Conservation (phyloP, 2,329 filamentous ascomycete genomes). For the Waltergamsia citrina region DNA sequence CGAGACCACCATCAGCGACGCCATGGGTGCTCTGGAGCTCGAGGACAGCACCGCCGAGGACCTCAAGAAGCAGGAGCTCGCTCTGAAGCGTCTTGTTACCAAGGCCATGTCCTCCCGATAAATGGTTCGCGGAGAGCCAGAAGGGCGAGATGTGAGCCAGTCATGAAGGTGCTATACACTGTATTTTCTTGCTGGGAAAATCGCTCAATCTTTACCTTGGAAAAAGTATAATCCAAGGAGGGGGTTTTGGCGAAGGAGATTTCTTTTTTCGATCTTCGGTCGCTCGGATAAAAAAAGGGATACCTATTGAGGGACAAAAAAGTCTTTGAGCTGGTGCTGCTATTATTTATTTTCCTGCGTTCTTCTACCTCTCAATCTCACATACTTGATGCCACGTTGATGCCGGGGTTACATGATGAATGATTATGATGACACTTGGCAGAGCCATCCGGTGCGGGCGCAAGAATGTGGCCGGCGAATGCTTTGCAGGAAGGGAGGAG, state of each 20-base stretch:
- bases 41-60: constrained; percentile 88
- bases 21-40: constrained; percentile 95
- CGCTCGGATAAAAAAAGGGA: neutral
- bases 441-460: neutral
- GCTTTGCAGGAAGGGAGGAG: constrained; percentile 11
- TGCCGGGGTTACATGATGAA: constrained; percentile 14
- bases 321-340: neutral
- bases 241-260: neutral
- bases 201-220: too few species aligned
- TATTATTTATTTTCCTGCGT: constrained; percentile 14
- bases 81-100: constrained; percentile 94
- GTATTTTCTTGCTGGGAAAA: too few species aligned
- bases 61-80: constrained; percentile 99
- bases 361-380: constrained; percentile 16
- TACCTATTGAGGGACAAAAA: neutral
- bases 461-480: neutral
- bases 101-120: constrained; percentile 96
- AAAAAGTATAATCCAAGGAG: too few species aligned
- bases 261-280: neutral
- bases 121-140: constrained; percentile 22
- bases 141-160: too few species aligned
- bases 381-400: constrained; percentile 11
- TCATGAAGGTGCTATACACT: too few species aligned
- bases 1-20: constrained; percentile 90
- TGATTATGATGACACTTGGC: constrained; percentile 13